phyloP scores from a whole-genome alignment of 495 filamentous ascomycete species.

The Penicillium arizonense region DNA sequence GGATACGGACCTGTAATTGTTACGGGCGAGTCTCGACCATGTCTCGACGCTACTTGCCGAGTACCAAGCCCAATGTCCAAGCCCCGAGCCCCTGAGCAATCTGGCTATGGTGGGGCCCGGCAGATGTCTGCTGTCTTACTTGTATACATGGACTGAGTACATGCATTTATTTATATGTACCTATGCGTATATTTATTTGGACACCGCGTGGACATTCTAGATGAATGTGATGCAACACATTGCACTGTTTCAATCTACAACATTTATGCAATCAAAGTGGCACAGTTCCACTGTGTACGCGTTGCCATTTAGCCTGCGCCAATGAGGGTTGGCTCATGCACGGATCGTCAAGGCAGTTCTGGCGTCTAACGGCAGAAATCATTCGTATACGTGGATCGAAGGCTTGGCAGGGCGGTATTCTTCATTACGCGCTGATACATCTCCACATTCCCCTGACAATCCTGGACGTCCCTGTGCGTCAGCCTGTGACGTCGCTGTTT shows the following conservation, averaged over 20 bases:
- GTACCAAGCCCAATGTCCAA: too few species aligned
- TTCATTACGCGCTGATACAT: neutral
- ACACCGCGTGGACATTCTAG: neutral
- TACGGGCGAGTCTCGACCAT: constrained; percentile 18
- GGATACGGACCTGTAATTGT: too few species aligned
- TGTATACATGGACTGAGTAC: too few species aligned
- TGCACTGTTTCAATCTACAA: constrained; percentile 3
- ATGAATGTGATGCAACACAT: constrained; percentile 3
- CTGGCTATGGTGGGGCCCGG: constrained; percentile 3
- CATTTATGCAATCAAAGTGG: constrained; percentile 7
- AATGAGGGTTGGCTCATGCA: constrained; percentile 18
- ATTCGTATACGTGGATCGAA: constrained; percentile 3
- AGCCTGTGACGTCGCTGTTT: constrained; percentile 26
- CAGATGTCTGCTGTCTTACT: neutral
- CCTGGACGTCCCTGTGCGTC: constrained; percentile 22
- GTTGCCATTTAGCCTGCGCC: constrained; percentile 19
- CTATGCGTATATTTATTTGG: too few species aligned
- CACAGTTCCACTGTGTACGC: constrained; percentile 18
- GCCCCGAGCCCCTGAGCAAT: too few species aligned
- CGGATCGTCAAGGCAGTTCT: constrained; percentile 20
- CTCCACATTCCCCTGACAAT: constrained; percentile 28
- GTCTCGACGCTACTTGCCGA: neutral
- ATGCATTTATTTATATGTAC: too few species aligned
- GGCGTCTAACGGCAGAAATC: neutral
- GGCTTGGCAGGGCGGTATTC: constrained; percentile 13